Percentiles rank a stretch among this genome's conserved stretches.
Evolutionary conservation across 768 basidiomycete species (phyloP).

Genomic region (Steccherinum ochraceum): DNA sequence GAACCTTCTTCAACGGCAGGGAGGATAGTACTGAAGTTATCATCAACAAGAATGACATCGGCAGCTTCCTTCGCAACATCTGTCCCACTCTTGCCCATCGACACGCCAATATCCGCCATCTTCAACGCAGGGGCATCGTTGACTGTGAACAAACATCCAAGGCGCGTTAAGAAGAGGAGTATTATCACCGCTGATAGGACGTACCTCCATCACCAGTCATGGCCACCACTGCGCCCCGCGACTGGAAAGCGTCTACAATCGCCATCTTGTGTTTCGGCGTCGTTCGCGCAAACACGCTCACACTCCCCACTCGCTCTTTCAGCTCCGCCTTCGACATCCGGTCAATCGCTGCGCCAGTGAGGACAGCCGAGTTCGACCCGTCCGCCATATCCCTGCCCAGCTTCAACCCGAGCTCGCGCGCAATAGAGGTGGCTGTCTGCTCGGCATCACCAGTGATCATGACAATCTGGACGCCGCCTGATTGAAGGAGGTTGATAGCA

Average conservation of each 20-base stretch:
- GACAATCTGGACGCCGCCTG: slow-evolving; percentile 89
- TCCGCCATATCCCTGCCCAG: too few species aligned
- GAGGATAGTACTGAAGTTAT: slow-evolving; percentile 92
- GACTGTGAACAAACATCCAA: slow-evolving; percentile 34
- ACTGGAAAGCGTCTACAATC: slow-evolving; percentile 91
- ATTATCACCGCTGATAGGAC: slow-evolving; percentile 18
- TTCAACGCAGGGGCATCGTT: slow-evolving; percentile 97
- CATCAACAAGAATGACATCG: slow-evolving; percentile 94
- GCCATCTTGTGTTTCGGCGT: slow-evolving; percentile 98
- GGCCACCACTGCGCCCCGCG: slow-evolving; percentile 83
- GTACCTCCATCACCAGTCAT: slow-evolving; percentile 97
- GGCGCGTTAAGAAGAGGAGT: slow-evolving; percentile 5
- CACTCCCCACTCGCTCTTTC: slow-evolving; percentile 70
- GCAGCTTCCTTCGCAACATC: slow-evolving; percentile 99
- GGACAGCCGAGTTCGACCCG: slow-evolving; percentile 28
- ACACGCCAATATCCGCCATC: slow-evolving; percentile 96
- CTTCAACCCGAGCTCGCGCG: slow-evolving; percentile 74
- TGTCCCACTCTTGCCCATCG: slow-evolving; percentile 98
- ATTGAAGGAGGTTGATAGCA: slow-evolving; percentile 73
- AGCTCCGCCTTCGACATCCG: slow-evolving; percentile 76
- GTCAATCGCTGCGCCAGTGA: slow-evolving; percentile 65
- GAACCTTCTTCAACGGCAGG: slow-evolving; percentile 95
- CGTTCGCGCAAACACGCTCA: slow-evolving; percentile 91
- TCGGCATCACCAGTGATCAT: slow-evolving; percentile 99
- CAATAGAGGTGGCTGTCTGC: slow-evolving; percentile 85